Evolutionary conservation across 116 monocot species (phyloP).

Genomic region (Iris pallida): DNA sequence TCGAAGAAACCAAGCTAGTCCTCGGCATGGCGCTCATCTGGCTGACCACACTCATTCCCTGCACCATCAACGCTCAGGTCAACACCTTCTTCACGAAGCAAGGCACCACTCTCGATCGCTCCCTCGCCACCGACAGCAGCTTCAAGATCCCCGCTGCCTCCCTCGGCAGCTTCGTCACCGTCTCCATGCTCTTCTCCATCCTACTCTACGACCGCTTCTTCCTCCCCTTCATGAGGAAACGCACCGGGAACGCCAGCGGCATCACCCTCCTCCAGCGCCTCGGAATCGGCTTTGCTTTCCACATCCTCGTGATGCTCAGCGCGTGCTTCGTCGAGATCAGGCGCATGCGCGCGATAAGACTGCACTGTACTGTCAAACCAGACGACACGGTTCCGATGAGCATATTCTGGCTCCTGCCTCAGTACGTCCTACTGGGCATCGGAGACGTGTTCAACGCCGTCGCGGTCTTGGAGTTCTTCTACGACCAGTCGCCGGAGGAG

Average conservation of each 20-base stretch:
- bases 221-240: constrained; percentile 29
- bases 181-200: constrained; percentile 49
- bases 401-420: constrained; percentile 57
- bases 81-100: constrained; percentile 75
- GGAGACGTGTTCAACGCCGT: constrained; percentile 57
- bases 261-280: constrained; percentile 57
- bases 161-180: constrained; percentile 39
- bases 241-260: constrained; percentile 52
- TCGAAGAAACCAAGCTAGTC: constrained; percentile 47
- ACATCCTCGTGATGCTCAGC: constrained; percentile 15
- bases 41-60: constrained; percentile 43
- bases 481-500: constrained; percentile 64
- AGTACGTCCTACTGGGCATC: constrained; percentile 51
- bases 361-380: neutral
- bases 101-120: constrained; percentile 60
- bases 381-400: constrained; percentile 44
- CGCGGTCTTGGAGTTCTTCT: constrained; percentile 67
- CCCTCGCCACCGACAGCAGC: constrained; percentile 13
- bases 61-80: constrained; percentile 44
- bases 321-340: constrained; percentile 32
- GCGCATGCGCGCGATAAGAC: constrained; percentile 26
- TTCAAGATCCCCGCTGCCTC: constrained; percentile 57
- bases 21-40: constrained; percentile 32
- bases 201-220: constrained; percentile 48
- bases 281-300: constrained; percentile 37